Percentiles rank a stretch among this genome's conserved stretches.
Conservation (phyloP, 345 rosid genomes). For the Microthlaspi erraticum region DNA sequence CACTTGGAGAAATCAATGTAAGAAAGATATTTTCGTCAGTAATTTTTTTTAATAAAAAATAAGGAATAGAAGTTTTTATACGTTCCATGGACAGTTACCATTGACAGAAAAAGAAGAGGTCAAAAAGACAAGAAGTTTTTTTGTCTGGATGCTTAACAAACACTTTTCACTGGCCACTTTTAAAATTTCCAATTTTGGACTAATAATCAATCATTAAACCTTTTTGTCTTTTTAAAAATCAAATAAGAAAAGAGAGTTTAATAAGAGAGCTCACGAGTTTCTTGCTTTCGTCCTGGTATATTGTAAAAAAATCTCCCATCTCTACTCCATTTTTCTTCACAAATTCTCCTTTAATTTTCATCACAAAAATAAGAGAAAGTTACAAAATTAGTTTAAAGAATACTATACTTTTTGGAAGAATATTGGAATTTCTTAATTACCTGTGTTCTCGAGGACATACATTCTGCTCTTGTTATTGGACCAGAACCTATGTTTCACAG, state of each 20-base stretch:
- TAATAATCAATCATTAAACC: constrained; percentile 30
- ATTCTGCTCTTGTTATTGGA: constrained; percentile 80
- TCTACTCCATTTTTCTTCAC: constrained; percentile 55
- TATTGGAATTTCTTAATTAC: constrained; percentile 42
- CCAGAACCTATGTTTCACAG: constrained; percentile 70
- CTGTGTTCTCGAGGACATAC: constrained; percentile 87
- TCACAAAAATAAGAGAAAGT: background rate
- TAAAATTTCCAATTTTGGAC: constrained; percentile 33
- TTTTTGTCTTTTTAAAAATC: constrained; percentile 21
- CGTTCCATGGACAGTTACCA: constrained; percentile 35
- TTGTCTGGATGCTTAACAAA: constrained; percentile 55
- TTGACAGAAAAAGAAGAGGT: constrained; percentile 34
- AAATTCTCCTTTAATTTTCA: constrained; percentile 59
- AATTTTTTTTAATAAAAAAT: background rate
- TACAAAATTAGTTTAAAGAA: background rate
- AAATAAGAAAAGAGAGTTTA: constrained; percentile 9
- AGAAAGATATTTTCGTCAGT: background rate
- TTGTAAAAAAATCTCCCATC: constrained; percentile 62
- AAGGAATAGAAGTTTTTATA: background rate
- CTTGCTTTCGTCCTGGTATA: constrained; percentile 78
- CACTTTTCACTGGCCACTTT: constrained; percentile 25
- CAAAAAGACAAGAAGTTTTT: constrained; percentile 10
- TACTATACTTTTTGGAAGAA: background rate
- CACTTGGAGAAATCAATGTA: background rate
- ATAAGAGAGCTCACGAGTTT: constrained; percentile 68